Evolutionary conservation across 2,329 filamentous ascomycete genomes (phyloP).

Genomic region (Trichocomaceae sp.): DNA sequence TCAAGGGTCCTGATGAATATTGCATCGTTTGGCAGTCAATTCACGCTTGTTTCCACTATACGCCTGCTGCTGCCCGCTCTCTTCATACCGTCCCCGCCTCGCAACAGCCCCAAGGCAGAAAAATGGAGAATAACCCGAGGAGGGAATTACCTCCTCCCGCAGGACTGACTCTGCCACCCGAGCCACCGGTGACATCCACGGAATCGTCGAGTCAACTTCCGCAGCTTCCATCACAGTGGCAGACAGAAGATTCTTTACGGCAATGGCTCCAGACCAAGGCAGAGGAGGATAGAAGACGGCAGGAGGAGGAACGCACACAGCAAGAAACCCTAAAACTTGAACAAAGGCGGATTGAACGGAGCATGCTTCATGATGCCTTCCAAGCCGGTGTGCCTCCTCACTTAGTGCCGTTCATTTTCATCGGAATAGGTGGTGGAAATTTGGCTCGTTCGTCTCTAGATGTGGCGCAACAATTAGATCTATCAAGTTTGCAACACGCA

Average conservation of each 20-base stretch:
- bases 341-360: constrained; percentile 65
- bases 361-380: constrained; percentile 63
- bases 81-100: constrained; percentile 23
- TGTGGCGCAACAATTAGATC: constrained; percentile 57
- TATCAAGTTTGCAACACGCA: constrained; percentile 29
- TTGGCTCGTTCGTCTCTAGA: constrained; percentile 58
- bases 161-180: constrained; percentile 54
- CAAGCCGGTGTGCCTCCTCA: constrained; percentile 65
- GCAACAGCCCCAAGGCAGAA: constrained; percentile 42
- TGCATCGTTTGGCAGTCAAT: constrained; percentile 36
- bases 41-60: constrained; percentile 35
- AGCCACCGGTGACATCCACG: constrained; percentile 20
- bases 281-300: constrained; percentile 58
- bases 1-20: constrained; percentile 46
- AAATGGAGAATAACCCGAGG: constrained; percentile 60
- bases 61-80: constrained; percentile 28
- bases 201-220: constrained; percentile 52
- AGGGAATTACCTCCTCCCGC: constrained; percentile 63
- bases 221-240: constrained; percentile 59
- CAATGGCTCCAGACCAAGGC: constrained; percentile 64
- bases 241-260: constrained; percentile 64
- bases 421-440: constrained; percentile 59
- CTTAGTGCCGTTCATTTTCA: constrained; percentile 69
- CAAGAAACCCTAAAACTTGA: constrained; percentile 62
- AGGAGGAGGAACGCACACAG: constrained; percentile 64